Evolutionary conservation across 2,329 filamentous ascomycete species (phyloP), one percentile per base, ranked within the genome.

Genomic region (Clonostachys chloroleuca): DNA sequence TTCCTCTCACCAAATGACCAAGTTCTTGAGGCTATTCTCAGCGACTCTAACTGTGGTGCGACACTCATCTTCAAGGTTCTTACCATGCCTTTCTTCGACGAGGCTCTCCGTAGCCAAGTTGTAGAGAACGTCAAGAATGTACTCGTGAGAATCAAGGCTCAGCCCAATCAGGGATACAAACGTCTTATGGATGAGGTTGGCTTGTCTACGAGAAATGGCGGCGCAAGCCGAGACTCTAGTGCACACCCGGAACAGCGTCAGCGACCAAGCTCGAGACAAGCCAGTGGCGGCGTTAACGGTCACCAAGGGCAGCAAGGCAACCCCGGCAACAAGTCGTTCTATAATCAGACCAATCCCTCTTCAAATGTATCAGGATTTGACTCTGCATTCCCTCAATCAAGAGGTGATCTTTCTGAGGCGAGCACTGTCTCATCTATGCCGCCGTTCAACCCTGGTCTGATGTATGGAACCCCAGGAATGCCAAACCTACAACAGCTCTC

Each of bases 61-160:
- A 97, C 92, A 1, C 73, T 99, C 55, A 97, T 99, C 59, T 99
- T 97, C 81, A 99, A 99, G 76, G 92, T 97, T 34, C 77, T 99
- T 47, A 97, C 94, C 0, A 97, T 92, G 8, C 94, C 94, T 0
- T 97, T 96, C 78, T 92, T 97, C 54, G 94, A 99, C 55, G 94
- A 99, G 64, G 84, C 76, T 45, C 92, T 96, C 62, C 87, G 94
- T 43, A 75, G 79, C 42, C 89, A 96, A 58, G 91, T 96, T 18
- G 83, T 96, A 6, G 90, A 96, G 59, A 96, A 91, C 49, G 89
- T 99, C 45, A 90, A 92, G 61, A 89, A 84, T 57, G 91, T 97
- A 37, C 78, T 99, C 34, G 70, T 92, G 34, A 87, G 87, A 59
- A 86, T 97, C 67, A 96, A 96, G 72, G 92, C 91, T 6, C 89